phyloP scores from a whole-genome alignment of 495 filamentous ascomycete genomes.

The Hypoxylon crocopeplum region DNA sequence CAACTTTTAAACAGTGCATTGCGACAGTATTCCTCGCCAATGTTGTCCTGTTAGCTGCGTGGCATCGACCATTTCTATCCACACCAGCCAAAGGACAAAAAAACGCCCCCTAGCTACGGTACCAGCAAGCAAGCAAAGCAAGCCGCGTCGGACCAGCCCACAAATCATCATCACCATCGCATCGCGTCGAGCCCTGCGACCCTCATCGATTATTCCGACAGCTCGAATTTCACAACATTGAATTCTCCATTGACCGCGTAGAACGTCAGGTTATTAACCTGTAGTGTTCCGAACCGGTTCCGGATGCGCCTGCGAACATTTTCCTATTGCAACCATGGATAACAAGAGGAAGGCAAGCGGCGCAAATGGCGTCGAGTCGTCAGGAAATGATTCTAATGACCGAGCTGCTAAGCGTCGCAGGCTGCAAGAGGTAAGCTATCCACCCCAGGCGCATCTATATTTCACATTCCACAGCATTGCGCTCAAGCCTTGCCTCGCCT shows the following conservation, averaged over 20 bases:
- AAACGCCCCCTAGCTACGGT: too few species aligned
- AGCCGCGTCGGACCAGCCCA: conserved; percentile 31
- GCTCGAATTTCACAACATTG: conserved; percentile 1
- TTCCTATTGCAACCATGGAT: conserved; percentile 57
- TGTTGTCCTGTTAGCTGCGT: neutral
- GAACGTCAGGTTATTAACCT: neutral
- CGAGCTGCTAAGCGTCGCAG: conserved; percentile 63
- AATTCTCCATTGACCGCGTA: conserved; percentile 11
- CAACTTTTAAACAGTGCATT: neutral
- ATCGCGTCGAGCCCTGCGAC: conserved; percentile 28
- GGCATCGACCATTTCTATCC: neutral
- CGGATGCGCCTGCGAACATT: conserved; percentile 20
- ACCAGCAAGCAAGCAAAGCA: too few species aligned
- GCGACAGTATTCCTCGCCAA: neutral
- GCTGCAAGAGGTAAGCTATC: conserved; percentile 39
- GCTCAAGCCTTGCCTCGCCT: conserved; percentile 3
- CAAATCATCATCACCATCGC: conserved; percentile 35
- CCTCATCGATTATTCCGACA: conserved; percentile 16
- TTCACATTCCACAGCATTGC: conserved; percentile 21
- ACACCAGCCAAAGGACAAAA: neutral
- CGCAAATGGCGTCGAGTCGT: conserved; percentile 42
- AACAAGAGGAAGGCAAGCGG: conserved; percentile 70
- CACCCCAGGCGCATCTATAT: conserved; percentile 3
- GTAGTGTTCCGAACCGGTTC: neutral
- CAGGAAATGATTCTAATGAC: conserved; percentile 54